These are phyloP conservation scores for Plasmodium inui DNA, from an alignment of 169 alveolate species.

Conservation along the genomic window DNA sequence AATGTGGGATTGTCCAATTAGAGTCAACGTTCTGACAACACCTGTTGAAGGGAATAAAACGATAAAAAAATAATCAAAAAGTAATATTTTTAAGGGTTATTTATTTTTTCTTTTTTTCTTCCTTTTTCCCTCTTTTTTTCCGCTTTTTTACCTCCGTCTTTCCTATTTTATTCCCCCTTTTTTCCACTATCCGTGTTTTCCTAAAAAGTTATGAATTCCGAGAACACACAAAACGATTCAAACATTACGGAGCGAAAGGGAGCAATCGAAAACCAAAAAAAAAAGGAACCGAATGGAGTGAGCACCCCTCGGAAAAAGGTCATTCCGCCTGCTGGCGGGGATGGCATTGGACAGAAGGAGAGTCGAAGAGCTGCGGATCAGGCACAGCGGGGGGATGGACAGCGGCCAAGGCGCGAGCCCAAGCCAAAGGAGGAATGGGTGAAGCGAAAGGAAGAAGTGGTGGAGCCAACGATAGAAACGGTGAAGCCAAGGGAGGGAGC, in stretches of 20 bases:
- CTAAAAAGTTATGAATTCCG: conserved; percentile 59
- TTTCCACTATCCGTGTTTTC: neutral
- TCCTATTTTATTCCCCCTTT: neutral
- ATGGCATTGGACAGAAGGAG: neutral
- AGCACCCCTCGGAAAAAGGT: neutral
- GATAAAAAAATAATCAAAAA: neutral
- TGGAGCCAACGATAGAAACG: too few species aligned
- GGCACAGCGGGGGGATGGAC: conserved; percentile 3
- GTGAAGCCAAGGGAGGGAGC: too few species aligned
- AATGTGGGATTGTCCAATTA: neutral
- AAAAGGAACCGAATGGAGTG: conserved; percentile 17
- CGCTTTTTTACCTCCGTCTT: neutral
- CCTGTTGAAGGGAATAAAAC: neutral
- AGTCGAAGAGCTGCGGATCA: neutral
- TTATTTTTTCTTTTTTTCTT: neutral
- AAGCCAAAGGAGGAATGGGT: too few species aligned
- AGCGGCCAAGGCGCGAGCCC: conserved; percentile 57
- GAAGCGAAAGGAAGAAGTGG: too few species aligned
- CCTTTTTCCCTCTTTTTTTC: neutral
- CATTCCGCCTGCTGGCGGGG: neutral
- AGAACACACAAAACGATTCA: conserved; percentile 3
- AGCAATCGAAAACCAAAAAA: conserved; percentile 50
- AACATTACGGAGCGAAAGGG: conserved; percentile 42
- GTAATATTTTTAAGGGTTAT: neutral
- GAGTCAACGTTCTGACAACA: neutral